phyloP scores from a whole-genome alignment of 2,329 filamentous ascomycete species.

The Claviceps sp. region DNA sequence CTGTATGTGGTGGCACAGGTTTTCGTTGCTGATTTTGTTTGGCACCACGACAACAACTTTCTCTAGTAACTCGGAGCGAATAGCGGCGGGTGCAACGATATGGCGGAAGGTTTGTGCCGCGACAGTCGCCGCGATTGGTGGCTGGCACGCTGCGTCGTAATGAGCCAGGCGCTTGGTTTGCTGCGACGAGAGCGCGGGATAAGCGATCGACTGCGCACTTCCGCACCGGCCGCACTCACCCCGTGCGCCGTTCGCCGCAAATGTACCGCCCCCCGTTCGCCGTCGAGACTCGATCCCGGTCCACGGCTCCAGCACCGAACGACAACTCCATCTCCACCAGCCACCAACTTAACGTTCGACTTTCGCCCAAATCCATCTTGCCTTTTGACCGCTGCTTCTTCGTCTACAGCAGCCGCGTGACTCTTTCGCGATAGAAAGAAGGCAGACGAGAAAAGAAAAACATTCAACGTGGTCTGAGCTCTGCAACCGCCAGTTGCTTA shows the following conservation, averaged over 20 bases:
- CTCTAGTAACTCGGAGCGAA: background rate
- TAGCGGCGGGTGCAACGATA: background rate
- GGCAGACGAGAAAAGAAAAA: background rate
- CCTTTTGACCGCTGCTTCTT: background rate
- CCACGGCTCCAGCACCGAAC: background rate
- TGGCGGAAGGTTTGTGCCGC: background rate
- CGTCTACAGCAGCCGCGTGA: background rate
- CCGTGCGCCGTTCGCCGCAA: too few relatives aligned
- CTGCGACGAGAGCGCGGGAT: too few relatives aligned
- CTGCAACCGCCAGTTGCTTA: too few relatives aligned
- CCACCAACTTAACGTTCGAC: background rate
- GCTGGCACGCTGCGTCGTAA: too few relatives aligned
- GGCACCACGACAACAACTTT: background rate
- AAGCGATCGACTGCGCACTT: too few relatives aligned
- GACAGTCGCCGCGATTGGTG: too few relatives aligned
- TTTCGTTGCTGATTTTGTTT: background rate
- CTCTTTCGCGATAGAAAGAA: background rate
- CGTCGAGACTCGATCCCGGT: too few relatives aligned
- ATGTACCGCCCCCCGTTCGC: too few relatives aligned
- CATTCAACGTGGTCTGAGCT: background rate
- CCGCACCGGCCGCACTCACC: background rate
- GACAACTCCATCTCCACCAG: background rate
- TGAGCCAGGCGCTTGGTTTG: too few relatives aligned
- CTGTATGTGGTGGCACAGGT: background rate
- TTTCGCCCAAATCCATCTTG: background rate